These are phyloP conservation scores for Dryas alaskensis DNA, from an alignment of 306 rosid species.

Conservation along the genomic window DNA sequence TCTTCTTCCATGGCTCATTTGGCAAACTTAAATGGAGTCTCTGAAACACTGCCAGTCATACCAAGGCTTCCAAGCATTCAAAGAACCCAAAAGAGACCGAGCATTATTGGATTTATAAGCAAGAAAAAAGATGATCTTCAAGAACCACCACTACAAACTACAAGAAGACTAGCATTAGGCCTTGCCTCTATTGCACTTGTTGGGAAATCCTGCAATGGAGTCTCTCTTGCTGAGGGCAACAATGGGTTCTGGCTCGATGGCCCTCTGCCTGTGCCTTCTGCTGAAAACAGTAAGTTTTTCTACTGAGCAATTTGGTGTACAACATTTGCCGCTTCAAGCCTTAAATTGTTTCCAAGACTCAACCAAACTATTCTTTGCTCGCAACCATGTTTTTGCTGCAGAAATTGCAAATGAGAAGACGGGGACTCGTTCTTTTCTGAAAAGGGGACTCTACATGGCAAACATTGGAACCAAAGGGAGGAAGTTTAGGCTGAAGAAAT, in stretches of 20 bases:
- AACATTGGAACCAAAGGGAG: conserved; percentile 70
- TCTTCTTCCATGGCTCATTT: conserved; percentile 55
- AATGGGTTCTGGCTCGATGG: conserved; percentile 74
- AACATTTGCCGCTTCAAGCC: neutral
- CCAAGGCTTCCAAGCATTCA: conserved; percentile 39
- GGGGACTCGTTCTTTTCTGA: conserved; percentile 76
- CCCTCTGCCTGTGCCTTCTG: conserved; percentile 62
- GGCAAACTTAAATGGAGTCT: conserved; percentile 59
- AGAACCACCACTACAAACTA: conserved; percentile 41
- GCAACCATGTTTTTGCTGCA: conserved; percentile 26
- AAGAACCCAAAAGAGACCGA: conserved; percentile 31
- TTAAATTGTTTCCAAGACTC: no score
- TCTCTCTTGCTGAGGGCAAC: conserved; percentile 57
- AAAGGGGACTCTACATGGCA: conserved; percentile 67
- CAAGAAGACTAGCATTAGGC: conserved; percentile 71
- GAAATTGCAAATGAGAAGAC: conserved; percentile 79
- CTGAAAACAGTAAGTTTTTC: conserved; percentile 58
- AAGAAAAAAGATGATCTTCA: conserved; percentile 43
- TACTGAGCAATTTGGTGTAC: conserved; percentile 1
- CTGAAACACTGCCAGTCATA: conserved; percentile 44
- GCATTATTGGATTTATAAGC: conserved; percentile 35
- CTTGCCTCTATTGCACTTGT: conserved; percentile 59
- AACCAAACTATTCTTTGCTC: neutral
- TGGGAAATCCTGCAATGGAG: conserved; percentile 27
- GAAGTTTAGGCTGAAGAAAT: conserved; percentile 61